Percentiles rank a stretch among this genome's conserved stretches.
These are phyloP conservation scores for Penicillium corylophilum DNA, from an alignment of 2,329 filamentous ascomycete species.

Conservation along the genomic window DNA sequence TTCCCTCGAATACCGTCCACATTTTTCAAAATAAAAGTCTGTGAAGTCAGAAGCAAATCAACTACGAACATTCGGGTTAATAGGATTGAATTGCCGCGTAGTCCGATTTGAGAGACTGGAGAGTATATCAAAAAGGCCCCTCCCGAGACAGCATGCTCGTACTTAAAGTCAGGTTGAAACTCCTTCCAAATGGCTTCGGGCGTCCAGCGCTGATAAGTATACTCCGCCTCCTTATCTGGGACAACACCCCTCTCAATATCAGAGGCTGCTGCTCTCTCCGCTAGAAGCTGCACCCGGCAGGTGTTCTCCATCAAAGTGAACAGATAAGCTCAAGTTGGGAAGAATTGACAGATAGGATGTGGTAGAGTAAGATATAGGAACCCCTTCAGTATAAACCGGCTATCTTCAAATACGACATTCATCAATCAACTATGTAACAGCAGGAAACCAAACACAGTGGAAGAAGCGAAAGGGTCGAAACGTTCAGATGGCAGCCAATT, in stretches of 20 bases:
- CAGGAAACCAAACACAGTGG: neutral
- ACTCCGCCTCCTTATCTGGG: conserved; percentile 1
- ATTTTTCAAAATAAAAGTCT: neutral
- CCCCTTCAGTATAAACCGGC: neutral
- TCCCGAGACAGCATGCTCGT: neutral
- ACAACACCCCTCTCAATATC: conserved; percentile 43
- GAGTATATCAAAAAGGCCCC: neutral
- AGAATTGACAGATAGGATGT: neutral
- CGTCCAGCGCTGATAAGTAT: neutral
- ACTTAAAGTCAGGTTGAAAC: conserved; percentile 3
- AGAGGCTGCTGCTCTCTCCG: conserved; percentile 56
- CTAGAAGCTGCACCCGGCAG: conserved; percentile 64
- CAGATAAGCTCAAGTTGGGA: conserved; percentile 55
- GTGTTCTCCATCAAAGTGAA: conserved; percentile 62
- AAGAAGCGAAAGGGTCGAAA: neutral
- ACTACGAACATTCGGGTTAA: neutral
- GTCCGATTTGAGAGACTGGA: neutral
- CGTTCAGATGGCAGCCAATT: neutral
- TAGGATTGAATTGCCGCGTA: neutral
- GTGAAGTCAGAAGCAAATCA: neutral
- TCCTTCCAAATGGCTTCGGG: neutral
- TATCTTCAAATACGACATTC: neutral
- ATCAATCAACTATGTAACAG: neutral
- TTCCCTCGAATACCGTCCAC: too few species aligned
- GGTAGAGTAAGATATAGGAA: neutral